A percentile compares a stretch with the other conserved stretches of the same genome.
Conservation (phyloP, 257 asterid species). For the Paulownia fortunei region DNA sequence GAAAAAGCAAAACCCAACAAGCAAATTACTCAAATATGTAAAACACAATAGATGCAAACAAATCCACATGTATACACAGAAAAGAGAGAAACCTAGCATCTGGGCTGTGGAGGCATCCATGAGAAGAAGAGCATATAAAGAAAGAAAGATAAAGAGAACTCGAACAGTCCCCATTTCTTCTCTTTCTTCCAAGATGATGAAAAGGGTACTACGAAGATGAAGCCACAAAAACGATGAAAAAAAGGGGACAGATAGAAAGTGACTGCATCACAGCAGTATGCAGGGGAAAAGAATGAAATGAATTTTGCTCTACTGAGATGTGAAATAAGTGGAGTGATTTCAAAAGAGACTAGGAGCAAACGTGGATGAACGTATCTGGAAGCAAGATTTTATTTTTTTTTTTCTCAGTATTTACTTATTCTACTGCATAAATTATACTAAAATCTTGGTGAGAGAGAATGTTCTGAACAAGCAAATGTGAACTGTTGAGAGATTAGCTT, state of each 20-base stretch:
- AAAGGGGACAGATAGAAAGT: conserved; percentile 34
- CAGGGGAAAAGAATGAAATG: conserved; percentile 11
- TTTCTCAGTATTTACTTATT: too few species aligned
- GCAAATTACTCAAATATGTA: conserved; percentile 1
- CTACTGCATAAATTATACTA: neutral
- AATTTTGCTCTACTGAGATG: conserved; percentile 10
- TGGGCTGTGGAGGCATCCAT: conserved; percentile 71
- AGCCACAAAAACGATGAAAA: conserved; percentile 39
- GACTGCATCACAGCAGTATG: conserved; percentile 25
- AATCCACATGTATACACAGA: neutral
- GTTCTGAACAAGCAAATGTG: conserved; percentile 36
- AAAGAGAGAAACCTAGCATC: conserved; percentile 72
- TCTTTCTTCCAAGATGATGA: conserved; percentile 19
- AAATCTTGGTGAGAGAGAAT: conserved; percentile 32
- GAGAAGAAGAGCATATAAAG: conserved; percentile 43
- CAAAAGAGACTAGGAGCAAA: neutral
- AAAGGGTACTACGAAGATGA: conserved; percentile 36
- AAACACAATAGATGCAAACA: conserved; percentile 3
- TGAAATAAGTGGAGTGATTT: conserved; percentile 19
- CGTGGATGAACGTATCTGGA: conserved; percentile 19
- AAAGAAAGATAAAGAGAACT: conserved; percentile 37
- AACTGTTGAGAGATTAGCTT: conserved; percentile 24
- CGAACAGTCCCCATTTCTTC: conserved; percentile 57
- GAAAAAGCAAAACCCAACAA: conserved; percentile 14
- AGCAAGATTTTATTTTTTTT: conserved; percentile 24